Evolutionary conservation across 2,329 filamentous ascomycete species (phyloP), one percentile per base, ranked within the genome.

Genomic region (Tolypocladium guangdongense): DNA sequence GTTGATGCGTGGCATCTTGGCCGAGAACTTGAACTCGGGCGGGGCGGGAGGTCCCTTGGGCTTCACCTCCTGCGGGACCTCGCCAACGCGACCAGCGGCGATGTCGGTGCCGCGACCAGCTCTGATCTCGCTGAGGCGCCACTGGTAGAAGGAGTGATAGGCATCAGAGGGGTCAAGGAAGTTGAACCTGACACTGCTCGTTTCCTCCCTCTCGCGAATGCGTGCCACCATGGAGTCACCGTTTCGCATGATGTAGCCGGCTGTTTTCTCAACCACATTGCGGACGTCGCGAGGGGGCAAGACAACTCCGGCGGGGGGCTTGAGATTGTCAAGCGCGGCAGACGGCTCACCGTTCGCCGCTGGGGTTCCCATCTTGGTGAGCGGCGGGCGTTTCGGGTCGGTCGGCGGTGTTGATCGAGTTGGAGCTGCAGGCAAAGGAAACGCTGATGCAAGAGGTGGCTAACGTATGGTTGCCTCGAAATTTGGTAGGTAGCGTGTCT

Each of bases 1-100:
- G 71, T 87, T 96, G 73, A 99, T 96, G 61, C 91, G 92, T 54
- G 93, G 93, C 89, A 97, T 96, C 67, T 91, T 87, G 61, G 93
- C 91, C 53, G 90, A 96, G 74, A 96, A 99, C 61, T 88, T 82
- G 65, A 95, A 97, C 63, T 91, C 87, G 54, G 87, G 81, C 18
- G 93, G 93, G 64, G 91, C 84, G 45, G 86, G 84, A 8, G 92
- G 92, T 24, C 91, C 92, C 68, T 87, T 82, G 45, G 89, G 85
- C 66, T 87, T 90, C 53, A 75, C 74, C 50, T 75, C 73, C 18
- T 68, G 72, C 43, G 75, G 74, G 16, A 75, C 72, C 61, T 90
- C 87, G 55, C 80, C 84, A 45, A 78, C 79, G 60, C 87, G 81
- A 51, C 90, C 90, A 54, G 88, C 87, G 53, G 87, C 83, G 39